These are phyloP conservation scores for Nigrospora osmanthi DNA, from an alignment of 2,329 filamentous ascomycete genomes.

Conservation along the genomic window DNA sequence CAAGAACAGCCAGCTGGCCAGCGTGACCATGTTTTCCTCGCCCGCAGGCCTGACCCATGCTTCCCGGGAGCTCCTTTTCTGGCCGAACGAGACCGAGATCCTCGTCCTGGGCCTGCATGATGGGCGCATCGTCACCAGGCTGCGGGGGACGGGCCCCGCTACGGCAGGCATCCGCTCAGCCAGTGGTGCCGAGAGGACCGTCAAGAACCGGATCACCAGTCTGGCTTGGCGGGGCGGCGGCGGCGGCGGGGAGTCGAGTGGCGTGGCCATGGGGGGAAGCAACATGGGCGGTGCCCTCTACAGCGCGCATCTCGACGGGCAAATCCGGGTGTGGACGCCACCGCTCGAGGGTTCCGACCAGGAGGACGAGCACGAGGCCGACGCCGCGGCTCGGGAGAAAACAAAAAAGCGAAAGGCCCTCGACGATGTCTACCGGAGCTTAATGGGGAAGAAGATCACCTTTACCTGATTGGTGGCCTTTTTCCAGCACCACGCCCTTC, in stretches of 20 bases:
- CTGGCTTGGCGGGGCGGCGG: conserved; percentile 64
- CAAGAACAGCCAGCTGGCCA: conserved; percentile 61
- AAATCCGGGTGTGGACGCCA: conserved; percentile 73
- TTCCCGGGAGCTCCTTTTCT: conserved; percentile 63
- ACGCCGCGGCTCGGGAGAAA: conserved; percentile 28
- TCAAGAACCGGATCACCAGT: conserved; percentile 62
- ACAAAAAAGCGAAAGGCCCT: conserved; percentile 71
- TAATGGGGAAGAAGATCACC: conserved; percentile 66
- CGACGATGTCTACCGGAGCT: conserved; percentile 69
- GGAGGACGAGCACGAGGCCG: conserved; percentile 36
- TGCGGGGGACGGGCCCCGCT: conserved; percentile 56
- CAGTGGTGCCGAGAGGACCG: conserved; percentile 45
- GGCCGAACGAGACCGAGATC: conserved; percentile 76
- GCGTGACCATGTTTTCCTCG: conserved; percentile 52
- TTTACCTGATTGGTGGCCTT: conserved; percentile 29
- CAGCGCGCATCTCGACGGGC: conserved; percentile 77
- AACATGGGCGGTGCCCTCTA: conserved; percentile 55
- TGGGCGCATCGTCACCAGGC: conserved; percentile 62
- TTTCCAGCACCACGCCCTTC: too few species aligned
- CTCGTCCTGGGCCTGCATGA: conserved; percentile 73
- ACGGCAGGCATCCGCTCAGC: conserved; percentile 33
- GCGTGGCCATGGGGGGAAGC: conserved; percentile 51
- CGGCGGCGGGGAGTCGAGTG: conserved; percentile 49
- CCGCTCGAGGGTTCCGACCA: conserved; percentile 42
- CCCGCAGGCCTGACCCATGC: conserved; percentile 50